These are phyloP conservation scores for Aspergillus nomiae DNA, from an alignment of 2,329 filamentous ascomycete genomes.

Conservation along the genomic window DNA sequence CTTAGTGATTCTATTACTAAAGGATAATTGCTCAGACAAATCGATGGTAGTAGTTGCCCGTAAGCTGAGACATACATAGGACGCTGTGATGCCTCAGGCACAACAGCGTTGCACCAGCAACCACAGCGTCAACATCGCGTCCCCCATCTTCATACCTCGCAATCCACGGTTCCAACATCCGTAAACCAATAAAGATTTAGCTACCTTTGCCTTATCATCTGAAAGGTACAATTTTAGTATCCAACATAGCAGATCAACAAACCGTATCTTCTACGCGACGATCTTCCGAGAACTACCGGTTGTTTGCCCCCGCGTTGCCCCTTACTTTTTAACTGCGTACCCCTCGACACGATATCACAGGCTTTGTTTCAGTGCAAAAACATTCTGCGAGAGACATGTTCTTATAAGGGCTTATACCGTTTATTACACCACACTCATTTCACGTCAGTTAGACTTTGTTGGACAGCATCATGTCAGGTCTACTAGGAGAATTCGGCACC, in stretches of 20 bases:
- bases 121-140: conserved; percentile 24
- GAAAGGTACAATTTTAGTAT: neutral
- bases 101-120: conserved; percentile 20
- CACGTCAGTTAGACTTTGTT: neutral
- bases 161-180: conserved; percentile 6
- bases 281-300: conserved; percentile 6
- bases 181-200: conserved; percentile 5
- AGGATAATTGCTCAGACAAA: neutral
- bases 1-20: neutral
- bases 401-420: neutral
- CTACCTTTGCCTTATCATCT: neutral
- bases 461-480: conserved; percentile 25
- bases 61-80: neutral
- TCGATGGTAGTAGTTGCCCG: neutral
- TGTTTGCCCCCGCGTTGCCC: conserved; percentile 10
- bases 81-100: conserved; percentile 14
- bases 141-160: conserved; percentile 11
- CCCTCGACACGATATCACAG: conserved; percentile 10
- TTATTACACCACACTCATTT: neutral
- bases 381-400: neutral
- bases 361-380: neutral
- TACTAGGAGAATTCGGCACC: conserved; percentile 31
- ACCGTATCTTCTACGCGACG: neutral
- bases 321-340: conserved; percentile 10
- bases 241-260: conserved; percentile 2